A percentile compares a stretch with the other conserved stretches of the same genome.
These are phyloP conservation scores for Pholiota conissans DNA, from an alignment of 768 basidiomycete genomes.

Conservation along the genomic window DNA sequence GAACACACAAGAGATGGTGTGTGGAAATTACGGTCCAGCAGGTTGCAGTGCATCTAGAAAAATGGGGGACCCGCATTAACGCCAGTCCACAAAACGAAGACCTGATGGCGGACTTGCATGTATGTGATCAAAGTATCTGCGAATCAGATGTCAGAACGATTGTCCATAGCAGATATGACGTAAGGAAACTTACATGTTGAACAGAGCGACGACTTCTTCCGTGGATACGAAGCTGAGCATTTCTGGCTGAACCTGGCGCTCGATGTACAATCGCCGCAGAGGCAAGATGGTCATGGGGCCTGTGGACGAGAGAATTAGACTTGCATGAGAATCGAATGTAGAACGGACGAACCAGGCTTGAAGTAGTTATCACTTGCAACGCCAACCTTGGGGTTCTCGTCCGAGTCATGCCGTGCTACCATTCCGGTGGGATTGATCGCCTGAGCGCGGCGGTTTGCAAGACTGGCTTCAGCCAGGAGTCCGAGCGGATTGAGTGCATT, in stretches of 20 bases:
- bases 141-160: conserved; percentile 9
- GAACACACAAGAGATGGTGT: conserved; percentile 93
- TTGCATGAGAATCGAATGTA: background rate
- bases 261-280: conserved; percentile 78
- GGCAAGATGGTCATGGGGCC: conserved; percentile 90
- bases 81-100: conserved; percentile 15
- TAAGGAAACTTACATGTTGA: conserved; percentile 70
- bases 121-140: conserved; percentile 75
- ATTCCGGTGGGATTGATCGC: conserved; percentile 41
- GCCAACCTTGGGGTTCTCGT: conserved; percentile 57
- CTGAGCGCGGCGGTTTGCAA: conserved; percentile 70
- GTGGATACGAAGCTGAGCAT: conserved; percentile 87
- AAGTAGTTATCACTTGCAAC: conserved; percentile 90
- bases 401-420: conserved; percentile 34
- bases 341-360: conserved; percentile 67
- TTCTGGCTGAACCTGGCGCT: conserved; percentile 89
- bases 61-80: conserved; percentile 1
- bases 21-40: conserved; percentile 88
- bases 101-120: conserved; percentile 46
- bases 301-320: conserved; percentile 26
- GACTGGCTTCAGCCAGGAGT: conserved; percentile 85
- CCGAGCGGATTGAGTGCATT: conserved; percentile 92
- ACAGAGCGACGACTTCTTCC: conserved; percentile 89
- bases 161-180: background rate
- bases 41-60: conserved; percentile 69